A percentile compares a stretch with the other conserved stretches of the same genome.
phyloP scores from a whole-genome alignment of 768 basidiomycete genomes.

The Dictyophora rubrovolvata region DNA sequence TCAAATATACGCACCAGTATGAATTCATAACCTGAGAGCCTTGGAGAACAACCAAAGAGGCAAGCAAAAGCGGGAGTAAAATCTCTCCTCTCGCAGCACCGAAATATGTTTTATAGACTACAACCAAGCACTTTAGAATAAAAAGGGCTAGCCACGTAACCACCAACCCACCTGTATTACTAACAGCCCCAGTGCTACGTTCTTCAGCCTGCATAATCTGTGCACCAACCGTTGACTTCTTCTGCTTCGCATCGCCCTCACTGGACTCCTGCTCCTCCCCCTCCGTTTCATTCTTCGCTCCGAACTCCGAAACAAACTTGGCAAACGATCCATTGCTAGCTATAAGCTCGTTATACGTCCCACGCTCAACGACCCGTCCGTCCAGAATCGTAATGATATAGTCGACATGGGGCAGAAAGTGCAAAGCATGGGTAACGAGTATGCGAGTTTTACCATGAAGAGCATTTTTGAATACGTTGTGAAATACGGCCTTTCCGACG shows the following conservation, averaged over 20 bases:
- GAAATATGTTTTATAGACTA: conserved; percentile 42
- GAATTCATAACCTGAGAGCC: conserved; percentile 59
- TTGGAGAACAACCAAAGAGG: conserved; percentile 58
- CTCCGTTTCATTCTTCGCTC: conserved; percentile 49
- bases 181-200: conserved; percentile 66
- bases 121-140: conserved; percentile 3
- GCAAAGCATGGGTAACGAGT: conserved; percentile 85
- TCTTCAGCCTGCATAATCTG: conserved; percentile 79
- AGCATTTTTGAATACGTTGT: conserved; percentile 64
- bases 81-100: conserved; percentile 56
- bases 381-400: conserved; percentile 73
- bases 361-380: conserved; percentile 69
- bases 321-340: conserved; percentile 55
- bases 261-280: conserved; percentile 25
- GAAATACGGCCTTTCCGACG: conserved; percentile 80
- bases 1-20: conserved; percentile 45
- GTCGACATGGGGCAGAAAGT: conserved; percentile 82
- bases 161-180: conserved; percentile 17
- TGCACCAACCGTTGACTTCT: conserved; percentile 32
- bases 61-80: conserved; percentile 54
- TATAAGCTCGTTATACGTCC: conserved; percentile 69
- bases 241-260: conserved; percentile 28
- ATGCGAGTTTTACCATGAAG: conserved; percentile 66
- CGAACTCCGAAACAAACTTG: conserved; percentile 68
- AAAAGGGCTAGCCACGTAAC: neutral